These are phyloP conservation scores for Plasmodium chabaudi DNA, from an alignment of 169 alveolate species.

Conservation along the genomic window DNA sequence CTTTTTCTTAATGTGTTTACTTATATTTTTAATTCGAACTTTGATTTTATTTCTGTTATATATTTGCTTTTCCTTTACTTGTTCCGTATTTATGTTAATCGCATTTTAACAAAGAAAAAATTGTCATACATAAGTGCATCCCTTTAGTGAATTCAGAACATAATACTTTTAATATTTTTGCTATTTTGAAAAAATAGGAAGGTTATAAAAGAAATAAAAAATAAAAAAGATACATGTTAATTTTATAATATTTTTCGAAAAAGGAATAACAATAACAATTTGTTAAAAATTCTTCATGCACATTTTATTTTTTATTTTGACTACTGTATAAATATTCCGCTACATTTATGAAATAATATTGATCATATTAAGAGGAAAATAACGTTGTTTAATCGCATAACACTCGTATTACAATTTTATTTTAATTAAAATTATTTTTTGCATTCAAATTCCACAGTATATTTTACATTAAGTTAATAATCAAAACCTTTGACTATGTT, in stretches of 20 bases:
- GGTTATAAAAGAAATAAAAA: too few relatives aligned
- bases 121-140: neutral
- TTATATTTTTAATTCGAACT: too few relatives aligned
- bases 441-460: too few relatives aligned
- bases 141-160: neutral
- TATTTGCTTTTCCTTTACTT: neutral
- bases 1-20: neutral
- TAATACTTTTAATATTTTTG: neutral
- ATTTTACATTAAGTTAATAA: too few relatives aligned
- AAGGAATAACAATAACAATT: neutral
- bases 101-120: neutral
- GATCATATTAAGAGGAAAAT: too few relatives aligned
- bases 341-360: neutral
- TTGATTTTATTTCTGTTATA: too few relatives aligned
- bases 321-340: neutral
- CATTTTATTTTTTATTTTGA: neutral
- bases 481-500: neutral
- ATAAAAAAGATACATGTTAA: too few relatives aligned
- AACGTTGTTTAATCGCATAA: too few relatives aligned
- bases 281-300: conserved; percentile 1
- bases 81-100: neutral
- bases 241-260: too few relatives aligned
- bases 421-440: too few relatives aligned
- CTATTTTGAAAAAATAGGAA: neutral
- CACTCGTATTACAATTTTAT: too few relatives aligned